phyloP scores from a whole-genome alignment of 1,284 basidiomycete species.

The Puccinia horiana region DNA sequence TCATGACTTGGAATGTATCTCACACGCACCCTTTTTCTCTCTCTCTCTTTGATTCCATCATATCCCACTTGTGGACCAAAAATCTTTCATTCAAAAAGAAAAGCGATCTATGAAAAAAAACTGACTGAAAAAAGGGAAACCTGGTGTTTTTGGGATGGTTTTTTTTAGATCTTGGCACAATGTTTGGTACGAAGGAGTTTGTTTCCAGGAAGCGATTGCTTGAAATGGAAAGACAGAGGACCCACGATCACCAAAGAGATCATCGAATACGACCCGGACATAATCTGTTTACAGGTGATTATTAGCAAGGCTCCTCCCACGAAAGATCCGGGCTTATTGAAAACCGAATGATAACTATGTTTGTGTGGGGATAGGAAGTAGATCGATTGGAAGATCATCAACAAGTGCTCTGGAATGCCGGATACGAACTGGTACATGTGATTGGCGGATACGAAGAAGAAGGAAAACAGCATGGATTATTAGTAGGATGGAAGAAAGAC shows the following conservation, averaged over 20 bases:
- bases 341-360: background rate
- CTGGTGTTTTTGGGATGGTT: background rate
- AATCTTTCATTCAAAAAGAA: no score
- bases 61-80: no score
- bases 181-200: conserved; percentile 40
- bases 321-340: background rate
- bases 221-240: conserved; percentile 48
- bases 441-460: conserved; percentile 46
- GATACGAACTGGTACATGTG: conserved; percentile 26
- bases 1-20: conserved; percentile 48
- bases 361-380: conserved; percentile 28
- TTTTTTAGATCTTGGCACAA: conserved; percentile 38
- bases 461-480: conserved; percentile 47
- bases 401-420: conserved; percentile 5
- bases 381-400: conserved; percentile 28
- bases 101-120: no score
- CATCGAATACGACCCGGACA: conserved; percentile 35
- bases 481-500: conserved; percentile 36
- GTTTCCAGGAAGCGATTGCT: conserved; percentile 47
- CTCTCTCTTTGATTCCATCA: no score
- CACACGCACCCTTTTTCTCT: background rate
- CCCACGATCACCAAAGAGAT: conserved; percentile 42
- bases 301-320: background rate
- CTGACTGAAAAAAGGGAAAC: background rate
- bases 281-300: conserved; percentile 42